Evolutionary conservation across 2,329 filamentous ascomycete species (phyloP).

Genomic region (Macrophomina phaseolina): DNA sequence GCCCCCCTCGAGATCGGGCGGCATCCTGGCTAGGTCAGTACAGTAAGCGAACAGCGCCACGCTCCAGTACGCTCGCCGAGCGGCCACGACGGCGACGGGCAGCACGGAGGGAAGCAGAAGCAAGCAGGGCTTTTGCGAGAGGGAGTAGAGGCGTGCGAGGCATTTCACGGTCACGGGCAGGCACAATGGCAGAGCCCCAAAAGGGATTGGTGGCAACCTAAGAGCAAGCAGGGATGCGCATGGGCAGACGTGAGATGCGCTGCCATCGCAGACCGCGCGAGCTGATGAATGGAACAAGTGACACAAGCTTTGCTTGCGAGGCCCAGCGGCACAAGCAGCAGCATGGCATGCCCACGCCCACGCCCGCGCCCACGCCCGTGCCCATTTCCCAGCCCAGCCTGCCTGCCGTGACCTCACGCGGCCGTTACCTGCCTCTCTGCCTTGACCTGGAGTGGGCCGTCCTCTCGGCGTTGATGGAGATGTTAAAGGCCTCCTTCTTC

Average conservation of each 20-base stretch:
- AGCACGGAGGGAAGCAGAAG: not conserved
- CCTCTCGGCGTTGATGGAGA: slow-evolving; percentile 3
- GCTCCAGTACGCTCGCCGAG: not conserved
- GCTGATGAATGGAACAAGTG: slow-evolving; percentile 11
- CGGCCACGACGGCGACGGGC: slow-evolving; percentile 4
- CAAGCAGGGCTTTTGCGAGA: slow-evolving; percentile 2
- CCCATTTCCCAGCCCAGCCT: not conserved
- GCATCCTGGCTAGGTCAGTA: slow-evolving; percentile 6
- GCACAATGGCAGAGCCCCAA: slow-evolving; percentile 24
- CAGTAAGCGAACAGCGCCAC: slow-evolving; percentile 22
- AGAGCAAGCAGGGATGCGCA: slow-evolving; percentile 24
- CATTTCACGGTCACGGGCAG: slow-evolving; percentile 25
- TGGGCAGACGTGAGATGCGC: slow-evolving; percentile 22
- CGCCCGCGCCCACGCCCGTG: not conserved
- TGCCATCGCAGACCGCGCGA: slow-evolving; percentile 14
- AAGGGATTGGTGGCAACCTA: slow-evolving; percentile 27
- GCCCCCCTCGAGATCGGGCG: not conserved
- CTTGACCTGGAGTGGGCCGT: slow-evolving; percentile 5
- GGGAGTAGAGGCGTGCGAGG: slow-evolving; percentile 22
- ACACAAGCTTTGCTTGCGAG: slow-evolving; percentile 4
- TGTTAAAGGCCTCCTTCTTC: slow-evolving; percentile 15
- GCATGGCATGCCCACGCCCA: not conserved
- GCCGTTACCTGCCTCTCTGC: not conserved
- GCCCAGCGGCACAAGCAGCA: slow-evolving; percentile 11
- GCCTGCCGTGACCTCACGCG: no score